Conservation (phyloP, 352 stramenopile genomes). For the Phytophthora foliorum region DNA sequence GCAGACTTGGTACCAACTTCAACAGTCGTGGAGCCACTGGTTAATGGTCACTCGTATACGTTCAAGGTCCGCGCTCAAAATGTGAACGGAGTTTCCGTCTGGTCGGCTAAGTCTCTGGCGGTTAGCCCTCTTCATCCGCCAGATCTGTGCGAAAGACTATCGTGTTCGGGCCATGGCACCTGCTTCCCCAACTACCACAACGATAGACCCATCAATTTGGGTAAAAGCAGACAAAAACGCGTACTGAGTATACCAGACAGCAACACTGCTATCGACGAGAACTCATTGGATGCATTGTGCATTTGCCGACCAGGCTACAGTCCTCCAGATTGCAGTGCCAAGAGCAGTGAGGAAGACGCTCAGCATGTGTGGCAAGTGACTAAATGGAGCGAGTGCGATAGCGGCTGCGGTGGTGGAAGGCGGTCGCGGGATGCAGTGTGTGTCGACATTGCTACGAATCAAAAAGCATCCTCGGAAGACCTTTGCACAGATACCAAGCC, state of each 20-base stretch:
- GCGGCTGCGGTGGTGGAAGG: constrained; percentile 70
- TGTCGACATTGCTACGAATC: constrained; percentile 40
- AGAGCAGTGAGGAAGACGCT: constrained; percentile 37
- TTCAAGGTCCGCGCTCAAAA: constrained; percentile 83
- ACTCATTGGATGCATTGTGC: constrained; percentile 50
- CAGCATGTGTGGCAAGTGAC: constrained; percentile 63
- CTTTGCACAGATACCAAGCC: constrained; percentile 54
- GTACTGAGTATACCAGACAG: constrained; percentile 5
- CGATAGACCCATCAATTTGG: constrained; percentile 1
- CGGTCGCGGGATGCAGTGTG: constrained; percentile 56
- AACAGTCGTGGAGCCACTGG: constrained; percentile 50
- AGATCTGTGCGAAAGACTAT: constrained; percentile 69
- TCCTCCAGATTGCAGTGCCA: constrained; percentile 74
- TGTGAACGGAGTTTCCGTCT: constrained; percentile 68
- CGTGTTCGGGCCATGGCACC: constrained; percentile 71
- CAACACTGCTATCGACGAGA: constrained; percentile 35
- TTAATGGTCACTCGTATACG: constrained; percentile 71
- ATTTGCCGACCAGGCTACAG: constrained; percentile 72
- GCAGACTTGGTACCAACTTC: constrained; percentile 47
- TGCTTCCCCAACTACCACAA: constrained; percentile 75
- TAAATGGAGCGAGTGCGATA: constrained; percentile 67
- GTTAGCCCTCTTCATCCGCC: constrained; percentile 78
- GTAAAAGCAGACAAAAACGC: background rate
- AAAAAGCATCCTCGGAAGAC: constrained; percentile 32
- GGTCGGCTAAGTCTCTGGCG: constrained; percentile 75